A percentile compares a stretch with the other conserved stretches of the same genome.
These are phyloP conservation scores for Hysterangium stoloniferum DNA, from an alignment of 768 basidiomycete genomes.

Conservation along the genomic window DNA sequence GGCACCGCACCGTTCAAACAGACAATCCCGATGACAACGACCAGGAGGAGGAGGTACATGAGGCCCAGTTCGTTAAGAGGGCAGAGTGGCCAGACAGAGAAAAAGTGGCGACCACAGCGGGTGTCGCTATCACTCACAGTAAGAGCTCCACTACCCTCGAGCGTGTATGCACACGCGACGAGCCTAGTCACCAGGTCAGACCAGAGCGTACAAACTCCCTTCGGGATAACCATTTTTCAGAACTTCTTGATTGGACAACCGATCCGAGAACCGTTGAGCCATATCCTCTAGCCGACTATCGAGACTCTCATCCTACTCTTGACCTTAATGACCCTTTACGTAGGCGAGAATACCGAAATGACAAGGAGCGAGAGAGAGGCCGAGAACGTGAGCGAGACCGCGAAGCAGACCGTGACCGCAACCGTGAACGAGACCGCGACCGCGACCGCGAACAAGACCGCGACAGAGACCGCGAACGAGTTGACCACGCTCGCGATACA, in stretches of 20 bases:
- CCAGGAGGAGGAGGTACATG: conserved; percentile 47
- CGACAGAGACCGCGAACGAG: background rate
- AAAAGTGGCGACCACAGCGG: conserved; percentile 20
- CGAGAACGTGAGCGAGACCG: too few species aligned
- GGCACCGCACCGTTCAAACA: conserved; percentile 1
- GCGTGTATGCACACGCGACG: conserved; percentile 47
- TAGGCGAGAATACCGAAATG: too few species aligned
- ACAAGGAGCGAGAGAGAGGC: too few species aligned
- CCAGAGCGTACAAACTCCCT: conserved; percentile 4
- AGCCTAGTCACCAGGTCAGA: conserved; percentile 8
- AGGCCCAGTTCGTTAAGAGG: conserved; percentile 70
- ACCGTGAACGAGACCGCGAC: background rate
- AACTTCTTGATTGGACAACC: conserved; percentile 12
- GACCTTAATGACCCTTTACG: too few species aligned
- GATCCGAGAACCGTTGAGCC: background rate
- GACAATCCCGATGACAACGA: conserved; percentile 18
- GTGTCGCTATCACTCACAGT: conserved; percentile 57
- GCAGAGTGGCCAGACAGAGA: conserved; percentile 83
- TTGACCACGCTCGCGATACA: too few species aligned
- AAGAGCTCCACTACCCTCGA: conserved; percentile 57
- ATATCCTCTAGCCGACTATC: background rate
- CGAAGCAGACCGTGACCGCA: background rate
- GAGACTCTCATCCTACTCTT: background rate
- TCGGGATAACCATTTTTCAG: background rate
- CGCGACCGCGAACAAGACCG: background rate